These are phyloP conservation scores for Pyrrhoderma lamaoense DNA, from an alignment of 1,284 basidiomycete species.

Conservation along the genomic window DNA sequence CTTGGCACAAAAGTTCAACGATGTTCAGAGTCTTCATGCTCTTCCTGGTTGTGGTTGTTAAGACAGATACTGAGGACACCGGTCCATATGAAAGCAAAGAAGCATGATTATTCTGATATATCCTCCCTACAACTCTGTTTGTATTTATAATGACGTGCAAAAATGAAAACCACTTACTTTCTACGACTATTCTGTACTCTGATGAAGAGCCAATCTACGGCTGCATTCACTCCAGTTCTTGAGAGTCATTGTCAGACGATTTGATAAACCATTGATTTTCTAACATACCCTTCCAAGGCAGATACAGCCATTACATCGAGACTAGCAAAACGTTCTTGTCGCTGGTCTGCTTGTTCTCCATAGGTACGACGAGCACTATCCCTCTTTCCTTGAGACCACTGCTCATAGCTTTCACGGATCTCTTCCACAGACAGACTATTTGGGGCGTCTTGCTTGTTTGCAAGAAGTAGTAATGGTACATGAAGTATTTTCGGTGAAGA, in stretches of 20 bases:
- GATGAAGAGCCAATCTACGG: slow-evolving; percentile 90
- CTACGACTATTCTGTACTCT: slow-evolving; percentile 82
- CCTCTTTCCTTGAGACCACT: slow-evolving; percentile 72
- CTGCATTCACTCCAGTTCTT: slow-evolving; percentile 84
- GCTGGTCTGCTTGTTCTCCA: slow-evolving; percentile 43
- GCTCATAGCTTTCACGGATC: slow-evolving; percentile 84
- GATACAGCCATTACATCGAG: slow-evolving; percentile 88
- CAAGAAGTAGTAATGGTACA: slow-evolving; percentile 80
- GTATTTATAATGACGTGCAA: neutral
- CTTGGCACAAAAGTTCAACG: no score
- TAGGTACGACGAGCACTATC: slow-evolving; percentile 54
- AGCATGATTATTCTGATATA: neutral
- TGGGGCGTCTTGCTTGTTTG: slow-evolving; percentile 88
- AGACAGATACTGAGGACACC: no score
- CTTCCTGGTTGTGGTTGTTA: no score
- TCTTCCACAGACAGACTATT: slow-evolving; percentile 78
- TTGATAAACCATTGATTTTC: neutral
- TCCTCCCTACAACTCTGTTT: neutral
- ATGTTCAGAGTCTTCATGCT: no score
- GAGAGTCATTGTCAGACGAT: neutral
- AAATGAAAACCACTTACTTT: slow-evolving; percentile 26
- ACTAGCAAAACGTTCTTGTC: slow-evolving; percentile 67
- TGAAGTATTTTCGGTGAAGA: slow-evolving; percentile 81
- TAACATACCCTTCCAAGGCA: slow-evolving; percentile 82
- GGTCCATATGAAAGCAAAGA: neutral